Evolutionary conservation across 805 yeast species (phyloP), one percentile per base, ranked within the genome.

Genomic region (Crinitomyces ghanaensis): DNA sequence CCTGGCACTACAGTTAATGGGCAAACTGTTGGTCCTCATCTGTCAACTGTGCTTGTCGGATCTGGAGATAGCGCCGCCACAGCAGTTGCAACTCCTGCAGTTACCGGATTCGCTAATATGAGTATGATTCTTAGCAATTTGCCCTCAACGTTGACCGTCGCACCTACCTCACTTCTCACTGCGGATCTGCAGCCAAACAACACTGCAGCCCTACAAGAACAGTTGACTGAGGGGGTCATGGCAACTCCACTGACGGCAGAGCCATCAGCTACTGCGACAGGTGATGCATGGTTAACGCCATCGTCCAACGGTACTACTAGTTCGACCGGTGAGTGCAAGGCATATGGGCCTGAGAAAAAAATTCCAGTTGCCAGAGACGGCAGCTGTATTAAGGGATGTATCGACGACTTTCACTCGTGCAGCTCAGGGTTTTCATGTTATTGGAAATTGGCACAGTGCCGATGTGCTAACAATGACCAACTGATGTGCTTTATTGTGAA

Each of bases 381-480:
- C 8, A 46, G 47, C 34, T 47, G 51, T 21, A 31, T 50, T 24
- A 27, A 21, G 6, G 41, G 40, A 13, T 50, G 54, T 32, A 14
- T 45, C 13, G 13, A 31, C 13, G 35, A 32, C 20, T 47, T 35
- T 36, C 23, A 33, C 27, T 11, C 22, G 12, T 50, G 55, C 24
- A 26, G 26, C 23, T 12, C 21, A 17, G 42, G 44, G 19, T 35
- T 41, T 26, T 26, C 33, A 13, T 50, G 55, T 37, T 31, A 42
- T 33, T 35, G 44, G 38, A 21, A 34, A 26, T 39, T 49, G 18
- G 39, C 44, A 19, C 31, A 34, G 20, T 50, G 55, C 37, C 40
- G 48, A 36, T 49, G 55, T 31, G 35, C 42, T 9, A 39, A 40
- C 19, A 51, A 51, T 12, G 50, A 48, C 26, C 17, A 28, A 6